Evolutionary conservation across 352 stramenopile genomes (phyloP), one percentile per base, ranked within the genome.

Genomic region (Phytophthora pinifolia): DNA sequence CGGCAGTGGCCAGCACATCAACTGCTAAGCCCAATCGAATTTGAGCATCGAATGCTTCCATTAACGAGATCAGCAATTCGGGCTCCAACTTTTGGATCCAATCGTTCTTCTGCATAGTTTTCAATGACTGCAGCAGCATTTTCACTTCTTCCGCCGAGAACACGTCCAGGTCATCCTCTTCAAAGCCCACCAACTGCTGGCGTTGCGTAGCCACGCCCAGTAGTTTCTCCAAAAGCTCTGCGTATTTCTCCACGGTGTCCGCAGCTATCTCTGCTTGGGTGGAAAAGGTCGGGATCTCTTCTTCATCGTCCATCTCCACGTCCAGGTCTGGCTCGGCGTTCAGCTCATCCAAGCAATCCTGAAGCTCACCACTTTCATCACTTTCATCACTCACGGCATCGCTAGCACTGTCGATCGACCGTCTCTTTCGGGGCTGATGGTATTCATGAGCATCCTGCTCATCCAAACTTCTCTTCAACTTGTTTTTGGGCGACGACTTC

Each of bases 161-260:
- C 15, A 92, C 46, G 48, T 86, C 70, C 45, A 71, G 35, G 1
- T 47, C 44, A 22, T 76, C 57, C 12, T 29, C 35, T 27, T 77
- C 64, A 34, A 76, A 69, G 14, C 18, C 37, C 2, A 67, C 56
- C 14, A 31, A 41, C 46, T 71, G 66, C 52, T 76, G 73, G 2
- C 76, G 67, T 31, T 62, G 39, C 9, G 64, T 58, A n/a, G 69
- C 58, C 4, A 68, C 53, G 6, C 77, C 56, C 49, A 87, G 20
- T 12, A 90, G 51, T 31, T 55, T 66, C 13, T 62, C 60, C 20
- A 94, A 31, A 25, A 74, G 50, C 5, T 79, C 76, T 0, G 74
- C 72, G 54, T 90, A 90, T 39, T 90, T 91, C 29, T 83, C 80
- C 1, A 92, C 63, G 18, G 54, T 81, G 17, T 79, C 78, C 1